Evolutionary conservation across 2,329 filamentous ascomycete genomes (phyloP).

Genomic region (Paecilomyces sp.): DNA sequence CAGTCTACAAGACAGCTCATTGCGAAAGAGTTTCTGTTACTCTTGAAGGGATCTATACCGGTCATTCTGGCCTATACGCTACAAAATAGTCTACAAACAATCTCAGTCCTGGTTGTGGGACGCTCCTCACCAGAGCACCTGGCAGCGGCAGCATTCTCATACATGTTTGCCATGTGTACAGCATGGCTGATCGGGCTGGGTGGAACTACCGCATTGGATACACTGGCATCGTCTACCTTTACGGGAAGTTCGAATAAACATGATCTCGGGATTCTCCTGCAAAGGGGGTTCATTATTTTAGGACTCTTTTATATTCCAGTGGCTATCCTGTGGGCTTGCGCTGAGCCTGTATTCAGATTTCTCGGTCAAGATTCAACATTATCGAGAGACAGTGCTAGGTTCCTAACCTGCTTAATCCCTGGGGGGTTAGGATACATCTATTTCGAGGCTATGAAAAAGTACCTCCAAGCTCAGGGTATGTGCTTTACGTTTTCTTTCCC

Average conservation of each 20-base stretch:
- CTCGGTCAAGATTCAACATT: slow-evolving; percentile 75
- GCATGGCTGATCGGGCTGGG: slow-evolving; percentile 82
- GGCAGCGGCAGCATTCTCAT: slow-evolving; percentile 76
- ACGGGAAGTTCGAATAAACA: slow-evolving; percentile 73
- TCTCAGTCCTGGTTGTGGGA: slow-evolving; percentile 75
- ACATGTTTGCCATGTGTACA: slow-evolving; percentile 90
- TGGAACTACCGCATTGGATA: slow-evolving; percentile 80
- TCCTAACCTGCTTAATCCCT: slow-evolving; percentile 66
- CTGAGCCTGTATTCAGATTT: slow-evolving; percentile 64
- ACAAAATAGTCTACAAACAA: slow-evolving; percentile 77
- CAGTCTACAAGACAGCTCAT: slow-evolving; percentile 31
- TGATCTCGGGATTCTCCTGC: slow-evolving; percentile 70
- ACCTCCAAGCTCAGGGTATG: slow-evolving; percentile 50
- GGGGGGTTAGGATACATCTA: slow-evolving; percentile 82
- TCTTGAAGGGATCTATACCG: slow-evolving; percentile 63
- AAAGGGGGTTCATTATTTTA: slow-evolving; percentile 67
- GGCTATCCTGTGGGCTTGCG: slow-evolving; percentile 65
- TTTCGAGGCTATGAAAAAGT: slow-evolving; percentile 69
- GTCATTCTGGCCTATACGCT: slow-evolving; percentile 79
- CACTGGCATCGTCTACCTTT: slow-evolving; percentile 73
- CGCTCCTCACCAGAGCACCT: slow-evolving; percentile 71
- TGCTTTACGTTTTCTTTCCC: not conserved
- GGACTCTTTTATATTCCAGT: slow-evolving; percentile 66
- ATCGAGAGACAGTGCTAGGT: slow-evolving; percentile 64
- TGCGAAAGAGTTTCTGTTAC: slow-evolving; percentile 56